phyloP scores from a whole-genome alignment of 2,329 filamentous ascomycete species.

The Arthrocladium fulminans region DNA sequence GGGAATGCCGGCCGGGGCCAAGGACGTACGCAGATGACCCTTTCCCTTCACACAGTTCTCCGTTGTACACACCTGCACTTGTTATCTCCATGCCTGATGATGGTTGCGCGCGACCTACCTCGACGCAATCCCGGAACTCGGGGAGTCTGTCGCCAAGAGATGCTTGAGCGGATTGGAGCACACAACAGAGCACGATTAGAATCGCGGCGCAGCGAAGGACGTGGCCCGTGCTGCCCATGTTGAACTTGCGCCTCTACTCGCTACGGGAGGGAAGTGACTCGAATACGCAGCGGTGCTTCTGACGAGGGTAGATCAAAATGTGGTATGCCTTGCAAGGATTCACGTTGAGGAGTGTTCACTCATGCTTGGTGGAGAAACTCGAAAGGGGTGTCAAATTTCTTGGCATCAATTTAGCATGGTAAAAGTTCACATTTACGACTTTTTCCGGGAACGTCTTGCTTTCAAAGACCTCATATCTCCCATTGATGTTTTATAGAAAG shows the following conservation, averaged over 20 bases:
- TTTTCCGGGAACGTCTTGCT: too few species aligned
- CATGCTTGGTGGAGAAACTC: background rate
- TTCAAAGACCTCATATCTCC: too few species aligned
- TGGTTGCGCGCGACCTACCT: constrained; percentile 46
- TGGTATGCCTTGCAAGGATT: background rate
- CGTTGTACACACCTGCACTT: constrained; percentile 59
- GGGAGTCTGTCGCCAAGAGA: constrained; percentile 77
- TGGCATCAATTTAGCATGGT: too few species aligned
- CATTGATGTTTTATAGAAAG: too few species aligned
- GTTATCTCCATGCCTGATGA: constrained; percentile 12
- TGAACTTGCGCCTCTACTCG: background rate
- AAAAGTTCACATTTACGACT: too few species aligned
- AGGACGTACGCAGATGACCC: constrained; percentile 59
- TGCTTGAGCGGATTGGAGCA: constrained; percentile 36
- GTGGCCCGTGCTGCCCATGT: background rate
- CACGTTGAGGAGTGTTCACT: too few species aligned
- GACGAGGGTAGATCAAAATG: too few species aligned
- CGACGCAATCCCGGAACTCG: constrained; percentile 77
- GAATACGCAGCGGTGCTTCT: too few species aligned
- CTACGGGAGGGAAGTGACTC: background rate
- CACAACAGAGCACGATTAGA: constrained; percentile 5
- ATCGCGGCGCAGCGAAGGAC: background rate
- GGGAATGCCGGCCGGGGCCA: constrained; percentile 12
- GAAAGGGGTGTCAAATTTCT: background rate
- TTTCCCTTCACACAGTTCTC: constrained; percentile 68